Base-by-base conservation (phyloP, 23 red algal genomes). In the Chondrus crispus region DNA sequence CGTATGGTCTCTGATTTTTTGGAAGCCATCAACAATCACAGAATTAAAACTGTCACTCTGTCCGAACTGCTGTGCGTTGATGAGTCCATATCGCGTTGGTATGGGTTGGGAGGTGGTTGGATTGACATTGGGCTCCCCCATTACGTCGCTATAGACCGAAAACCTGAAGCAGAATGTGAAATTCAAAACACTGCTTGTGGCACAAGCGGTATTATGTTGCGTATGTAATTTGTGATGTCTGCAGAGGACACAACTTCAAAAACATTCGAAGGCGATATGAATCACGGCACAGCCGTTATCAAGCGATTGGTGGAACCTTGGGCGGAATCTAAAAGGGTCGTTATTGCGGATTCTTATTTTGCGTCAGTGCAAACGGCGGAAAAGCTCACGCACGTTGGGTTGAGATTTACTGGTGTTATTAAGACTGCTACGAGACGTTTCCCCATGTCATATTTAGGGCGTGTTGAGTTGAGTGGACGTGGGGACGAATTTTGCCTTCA, bases 301-400 rank as follows among this genome's bases (percentile, higher is more conserved):
- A 22, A 22, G 75, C 75, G n/a, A n/a, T n/a, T n/a, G n/a, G n/a
- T n/a, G n/a, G 78, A 52, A 29, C 2, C 78, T 35, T 82, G 36
- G 78, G 26, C 60, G 42, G 62, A 49, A 45, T 48, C 63, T 50
- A 54, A 46, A 28, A 29, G 86, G 18, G 26, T 78, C 40, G 69
- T 90, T 10, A 49, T 38, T n/a, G 70, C 69, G 14, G 52, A 90
- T 62, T 90, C 86, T 13, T 90, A 68, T 62, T 90, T 90, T 80
- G 84, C 86, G 37, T 78, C 69, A 22, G 86, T 90, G 10, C 20
- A 53, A 35, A 62, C 86, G 12, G 86, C 86, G 12, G 44, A 35
- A 9, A 29, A 40, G 5, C 82, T 69, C 14, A 20, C 18, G 36
- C 32, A 69, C 38, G 69, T 35, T 16, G 36, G 60, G 19, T 37